phyloP scores from a whole-genome alignment of 2,329 filamentous ascomycete genomes.

The Sporothrix euskadiensis region DNA sequence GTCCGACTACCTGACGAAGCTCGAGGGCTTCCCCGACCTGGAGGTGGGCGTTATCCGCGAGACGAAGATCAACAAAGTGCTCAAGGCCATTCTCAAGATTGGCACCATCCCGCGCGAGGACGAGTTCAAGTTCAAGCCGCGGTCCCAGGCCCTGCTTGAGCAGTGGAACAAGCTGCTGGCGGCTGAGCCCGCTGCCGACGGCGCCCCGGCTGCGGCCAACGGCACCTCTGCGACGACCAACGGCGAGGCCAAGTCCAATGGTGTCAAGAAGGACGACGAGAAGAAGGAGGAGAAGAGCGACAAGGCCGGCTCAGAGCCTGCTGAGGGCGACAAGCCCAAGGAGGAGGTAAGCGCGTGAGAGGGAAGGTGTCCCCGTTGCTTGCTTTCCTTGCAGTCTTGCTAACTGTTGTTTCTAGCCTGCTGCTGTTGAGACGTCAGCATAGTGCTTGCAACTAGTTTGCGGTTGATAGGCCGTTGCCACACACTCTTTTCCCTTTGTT shows the following conservation, averaged over 20 bases:
- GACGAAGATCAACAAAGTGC: slow-evolving; percentile 98
- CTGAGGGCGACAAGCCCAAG: slow-evolving; percentile 30
- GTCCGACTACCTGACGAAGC: slow-evolving; percentile 74
- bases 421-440: slow-evolving; percentile 31
- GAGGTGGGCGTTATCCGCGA: slow-evolving; percentile 84
- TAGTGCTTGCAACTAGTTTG: slow-evolving; percentile 2
- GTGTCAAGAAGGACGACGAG: slow-evolving; percentile 37
- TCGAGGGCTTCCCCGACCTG: slow-evolving; percentile 77
- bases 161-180: slow-evolving; percentile 87
- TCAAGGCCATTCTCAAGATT: slow-evolving; percentile 91
- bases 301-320: slow-evolving; percentile 36
- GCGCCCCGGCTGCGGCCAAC: slow-evolving; percentile 41
- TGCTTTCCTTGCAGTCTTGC: slow-evolving; percentile 2
- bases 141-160: slow-evolving; percentile 75
- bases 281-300: slow-evolving; percentile 42
- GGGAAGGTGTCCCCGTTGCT: not conserved
- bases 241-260: slow-evolving; percentile 42
- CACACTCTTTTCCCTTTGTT: not conserved
- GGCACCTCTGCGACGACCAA: slow-evolving; percentile 41
- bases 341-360: slow-evolving; percentile 10
- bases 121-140: slow-evolving; percentile 83
- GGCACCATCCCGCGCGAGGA: slow-evolving; percentile 82
- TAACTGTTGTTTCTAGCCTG: not conserved
- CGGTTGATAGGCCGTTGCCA: not conserved
- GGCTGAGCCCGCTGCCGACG: slow-evolving; percentile 45